phyloP scores from a whole-genome alignment of 2,329 filamentous ascomycete genomes.

The Colletotrichum orchidophilum region DNA sequence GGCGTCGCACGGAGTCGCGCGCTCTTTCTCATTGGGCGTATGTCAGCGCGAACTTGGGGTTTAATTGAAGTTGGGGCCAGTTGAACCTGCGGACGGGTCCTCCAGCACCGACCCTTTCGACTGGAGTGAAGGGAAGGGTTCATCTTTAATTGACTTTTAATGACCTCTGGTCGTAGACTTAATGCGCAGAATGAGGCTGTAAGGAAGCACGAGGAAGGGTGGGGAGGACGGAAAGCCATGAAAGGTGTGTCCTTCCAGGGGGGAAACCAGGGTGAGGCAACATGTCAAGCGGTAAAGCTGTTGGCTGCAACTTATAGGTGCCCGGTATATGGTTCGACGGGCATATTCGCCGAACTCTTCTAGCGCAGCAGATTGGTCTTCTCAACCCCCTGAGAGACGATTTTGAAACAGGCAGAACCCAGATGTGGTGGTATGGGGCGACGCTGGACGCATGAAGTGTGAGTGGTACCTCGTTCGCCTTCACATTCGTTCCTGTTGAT shows the following conservation, averaged over 20 bases:
- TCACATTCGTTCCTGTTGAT: background rate
- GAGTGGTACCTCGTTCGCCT: constrained; percentile 18
- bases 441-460: constrained; percentile 23
- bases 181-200: constrained; percentile 16
- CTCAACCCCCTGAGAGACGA: background rate
- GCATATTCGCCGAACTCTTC: background rate
- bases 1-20: background rate
- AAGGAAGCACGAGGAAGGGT: background rate
- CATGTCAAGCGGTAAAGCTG: background rate
- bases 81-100: constrained; percentile 1
- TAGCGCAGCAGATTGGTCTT: background rate
- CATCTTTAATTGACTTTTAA: constrained; percentile 3
- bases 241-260: background rate
- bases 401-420: constrained; percentile 19
- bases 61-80: constrained; percentile 1
- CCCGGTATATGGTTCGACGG: constrained; percentile 31
- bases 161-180: background rate
- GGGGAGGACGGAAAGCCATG: background rate
- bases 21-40: background rate
- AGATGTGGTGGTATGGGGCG: constrained; percentile 4
- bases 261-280: background rate
- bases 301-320: constrained; percentile 10
- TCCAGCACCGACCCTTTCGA: background rate
- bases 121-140: background rate
- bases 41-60: constrained; percentile 1